Base-by-base conservation (phyloP, 768 basidiomycete species). In the Zangia roseola region DNA sequence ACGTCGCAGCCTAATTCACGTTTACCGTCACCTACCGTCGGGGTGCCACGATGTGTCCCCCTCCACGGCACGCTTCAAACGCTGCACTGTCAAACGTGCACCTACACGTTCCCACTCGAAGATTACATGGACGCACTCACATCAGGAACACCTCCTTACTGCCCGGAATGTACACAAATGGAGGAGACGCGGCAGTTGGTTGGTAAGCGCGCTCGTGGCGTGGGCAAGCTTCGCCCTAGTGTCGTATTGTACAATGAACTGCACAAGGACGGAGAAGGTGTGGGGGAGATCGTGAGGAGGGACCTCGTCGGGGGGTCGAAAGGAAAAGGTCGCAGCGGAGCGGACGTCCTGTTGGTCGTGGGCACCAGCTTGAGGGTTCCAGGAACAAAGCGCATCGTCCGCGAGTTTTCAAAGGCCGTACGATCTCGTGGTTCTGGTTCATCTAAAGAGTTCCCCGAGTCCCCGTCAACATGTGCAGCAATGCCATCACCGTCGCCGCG, bases 211-310 rank as follows among this genome's bases (percentile, higher is more conserved):
- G 78, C 84, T 5, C 73, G 92, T 39, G 86, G 88, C 3, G 77
- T 93, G 23, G 94, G 94, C 0, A 79, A 78, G 54, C 73, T 97
- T 38, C 80, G 92, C 30, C 89, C 93, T 0, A 88, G 87, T 45
- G 91, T 97, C 3, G 91, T 97, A 0, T 69, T 97, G 20, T 97
- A 97, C 64, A 93, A 93, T 55, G 94, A 95, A 65, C 74, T 76
- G 40, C 93, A 95, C 69, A 84, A 81, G 65, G 83, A 92, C 53
- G 93, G 91, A 4, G 90, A 94, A 58, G 81, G 82, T 19, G 91
- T 95, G 2, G 94, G 94, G 1, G 82, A 88, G 45, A 78, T 86
- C 19, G 90, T 94, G n/a, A 72, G 83, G 58, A 80, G 79, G 55
- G 94, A 97, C 64, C 70, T 95, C 46, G 74, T 90, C 45, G 88